phyloP scores from a whole-genome alignment of 768 basidiomycete species.

The Suillus alpinus region DNA sequence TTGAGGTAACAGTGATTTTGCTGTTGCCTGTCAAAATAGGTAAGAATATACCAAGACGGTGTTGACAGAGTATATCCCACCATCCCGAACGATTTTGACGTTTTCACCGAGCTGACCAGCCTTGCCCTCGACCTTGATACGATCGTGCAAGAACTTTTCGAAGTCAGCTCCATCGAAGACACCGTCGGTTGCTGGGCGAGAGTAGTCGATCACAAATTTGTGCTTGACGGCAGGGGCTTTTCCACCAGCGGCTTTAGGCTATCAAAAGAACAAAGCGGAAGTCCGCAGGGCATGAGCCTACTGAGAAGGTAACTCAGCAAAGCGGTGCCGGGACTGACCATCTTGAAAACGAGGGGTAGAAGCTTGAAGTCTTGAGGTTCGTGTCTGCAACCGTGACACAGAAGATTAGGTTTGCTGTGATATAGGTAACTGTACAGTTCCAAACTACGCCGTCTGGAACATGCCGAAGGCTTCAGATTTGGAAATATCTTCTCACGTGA shows the following conservation, averaged over 20 bases:
- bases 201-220: constrained; percentile 86
- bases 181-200: constrained; percentile 68
- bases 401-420: constrained; percentile 19
- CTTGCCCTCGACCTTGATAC: constrained; percentile 92
- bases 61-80: constrained; percentile 38
- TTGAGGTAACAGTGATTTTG: constrained; percentile 83
- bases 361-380: constrained; percentile 29
- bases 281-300: constrained; percentile 64
- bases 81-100: constrained; percentile 84
- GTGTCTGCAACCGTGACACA: background rate
- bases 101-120: constrained; percentile 88
- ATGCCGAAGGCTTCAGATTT: constrained; percentile 5
- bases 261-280: constrained; percentile 26
- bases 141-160: constrained; percentile 91
- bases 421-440: constrained; percentile 52
- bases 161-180: constrained; percentile 63
- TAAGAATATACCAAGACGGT: constrained; percentile 4
- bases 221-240: constrained; percentile 58
- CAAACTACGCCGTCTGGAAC: constrained; percentile 15
- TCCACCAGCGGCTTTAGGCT: constrained; percentile 59
- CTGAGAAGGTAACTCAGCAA: constrained; percentile 92
- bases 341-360: constrained; percentile 37
- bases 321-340: constrained; percentile 78
- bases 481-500: constrained; percentile 12
- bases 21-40: constrained; percentile 51